phyloP scores from a whole-genome alignment of 83 land plant genomes.

The Diphasiastrum complanatum region DNA sequence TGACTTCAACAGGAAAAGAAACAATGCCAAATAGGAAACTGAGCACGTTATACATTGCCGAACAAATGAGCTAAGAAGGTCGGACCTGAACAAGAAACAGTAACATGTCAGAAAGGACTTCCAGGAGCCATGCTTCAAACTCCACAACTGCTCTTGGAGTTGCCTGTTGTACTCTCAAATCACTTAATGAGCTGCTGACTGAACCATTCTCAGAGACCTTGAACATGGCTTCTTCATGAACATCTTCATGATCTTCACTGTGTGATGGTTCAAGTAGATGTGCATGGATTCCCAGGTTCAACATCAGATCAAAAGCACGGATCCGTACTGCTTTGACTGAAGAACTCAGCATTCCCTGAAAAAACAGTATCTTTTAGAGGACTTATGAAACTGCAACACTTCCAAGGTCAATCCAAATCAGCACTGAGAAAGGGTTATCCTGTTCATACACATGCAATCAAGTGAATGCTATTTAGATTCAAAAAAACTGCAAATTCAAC shows the following conservation, averaged over 20 bases:
- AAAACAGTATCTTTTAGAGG: no score
- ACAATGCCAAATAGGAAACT: no score
- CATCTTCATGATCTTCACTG: constrained; percentile 43
- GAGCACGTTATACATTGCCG: no score
- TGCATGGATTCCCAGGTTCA: constrained; percentile 97
- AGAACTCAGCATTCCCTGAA: constrained; percentile 81
- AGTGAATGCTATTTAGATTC: no score
- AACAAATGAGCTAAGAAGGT: no score
- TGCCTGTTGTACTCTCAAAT: constrained; percentile 27
- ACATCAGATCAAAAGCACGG: constrained; percentile 87
- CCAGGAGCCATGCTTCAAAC: constrained; percentile 86
- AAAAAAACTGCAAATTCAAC: no score
- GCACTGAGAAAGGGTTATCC: no score
- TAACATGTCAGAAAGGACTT: constrained; percentile 76
- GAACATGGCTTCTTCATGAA: constrained; percentile 51
- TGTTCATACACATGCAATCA: no score
- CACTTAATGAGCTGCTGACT: constrained; percentile 7
- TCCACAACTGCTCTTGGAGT: constrained; percentile 51
- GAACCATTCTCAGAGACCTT: constrained; percentile 21
- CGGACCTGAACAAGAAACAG: constrained; percentile 91
- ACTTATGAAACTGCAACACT: no score
- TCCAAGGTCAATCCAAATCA: no score
- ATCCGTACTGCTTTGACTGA: constrained; percentile 39
- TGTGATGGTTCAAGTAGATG: constrained; percentile 82
- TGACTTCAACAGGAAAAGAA: no score